These are phyloP conservation scores for Bacidia gigantensis DNA, from an alignment of 495 filamentous ascomycete species.

Conservation along the genomic window DNA sequence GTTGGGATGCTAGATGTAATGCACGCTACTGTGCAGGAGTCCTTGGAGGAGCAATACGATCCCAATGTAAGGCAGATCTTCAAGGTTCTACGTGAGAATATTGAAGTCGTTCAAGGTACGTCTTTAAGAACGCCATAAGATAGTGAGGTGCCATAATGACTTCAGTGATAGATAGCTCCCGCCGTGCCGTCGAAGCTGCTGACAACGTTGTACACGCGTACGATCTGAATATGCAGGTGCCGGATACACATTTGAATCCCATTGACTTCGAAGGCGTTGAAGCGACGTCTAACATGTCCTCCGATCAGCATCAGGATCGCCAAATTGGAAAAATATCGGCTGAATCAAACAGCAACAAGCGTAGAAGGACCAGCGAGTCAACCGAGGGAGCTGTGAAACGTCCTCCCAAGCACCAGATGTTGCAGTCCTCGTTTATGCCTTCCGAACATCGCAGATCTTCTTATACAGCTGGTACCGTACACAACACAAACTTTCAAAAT, in stretches of 20 bases:
- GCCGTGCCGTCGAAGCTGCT: conserved; percentile 65
- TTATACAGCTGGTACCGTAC: not conserved
- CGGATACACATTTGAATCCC: conserved; percentile 39
- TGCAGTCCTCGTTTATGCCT: conserved; percentile 16
- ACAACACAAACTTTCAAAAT: not conserved
- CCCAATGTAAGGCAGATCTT: conserved; percentile 41
- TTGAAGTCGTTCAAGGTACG: conserved; percentile 61
- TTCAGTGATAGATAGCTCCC: conserved; percentile 47
- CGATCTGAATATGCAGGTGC: conserved; percentile 71
- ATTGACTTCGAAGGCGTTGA: conserved; percentile 27
- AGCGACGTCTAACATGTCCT: conserved; percentile 13
- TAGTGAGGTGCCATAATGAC: conserved; percentile 2
- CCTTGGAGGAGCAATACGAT: conserved; percentile 41
- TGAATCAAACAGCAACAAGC: conserved; percentile 27
- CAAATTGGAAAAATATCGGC: conserved; percentile 14
- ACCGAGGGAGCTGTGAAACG: conserved; percentile 23
- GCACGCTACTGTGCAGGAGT: conserved; percentile 65
- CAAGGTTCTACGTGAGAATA: conserved; percentile 52
- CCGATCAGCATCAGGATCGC: conserved; percentile 24
- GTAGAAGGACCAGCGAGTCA: conserved; percentile 32
- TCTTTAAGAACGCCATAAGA: conserved; percentile 3
- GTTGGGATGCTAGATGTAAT: conserved; percentile 80
- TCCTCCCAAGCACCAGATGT: conserved; percentile 28
- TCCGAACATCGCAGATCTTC: conserved; percentile 3
- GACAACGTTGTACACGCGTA: conserved; percentile 84